Evolutionary conservation across 768 basidiomycete genomes (phyloP), one percentile per base, ranked within the genome.

Genomic region (Sistotremastrum niveocremeum): DNA sequence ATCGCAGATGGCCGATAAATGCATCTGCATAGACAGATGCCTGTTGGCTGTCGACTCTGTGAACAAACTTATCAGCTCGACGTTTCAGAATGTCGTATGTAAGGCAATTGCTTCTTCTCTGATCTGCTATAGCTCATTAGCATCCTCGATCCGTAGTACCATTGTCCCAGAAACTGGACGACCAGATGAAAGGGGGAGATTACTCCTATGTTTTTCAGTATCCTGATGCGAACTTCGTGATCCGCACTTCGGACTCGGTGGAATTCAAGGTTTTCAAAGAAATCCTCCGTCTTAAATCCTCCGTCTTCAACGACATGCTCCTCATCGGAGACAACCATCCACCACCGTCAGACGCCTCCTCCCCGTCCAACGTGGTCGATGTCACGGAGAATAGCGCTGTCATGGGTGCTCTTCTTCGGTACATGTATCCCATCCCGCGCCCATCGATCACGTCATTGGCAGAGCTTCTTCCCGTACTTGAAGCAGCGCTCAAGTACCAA

Each of bases 291-390:
- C 64, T 68, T 4, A 77, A 79, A 1, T 84, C 83, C 4, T 69
- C 77, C 2, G 79, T 84, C 62, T 86, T 85, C 60, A 57, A 60
- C 44, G 72, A 79, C 46, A 76, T 84, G 77, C 79, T 85, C 55
- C 59, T 72, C 20, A 37, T 40, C 60, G 47, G 34, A 47, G 7
- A 29, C 44, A 7, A 42, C 48, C n/a, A 38, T 50, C 32, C 52
- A 57, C 28, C 32, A 39, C 34, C 51, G 60, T 36, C 31, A n/a
- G 7, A 34, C 33, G 6, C 6, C 42, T n/a, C n/a, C n/a, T n/a
- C n/a, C n/a, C n/a, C n/a, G n/a, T n/a, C n/a, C n/a, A n/a, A n/a
- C n/a, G 52, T 73, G 41, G 67, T 85, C 32, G 71, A 76, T 2
- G 64, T 83, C 4, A 63, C 77, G 2, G 83, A 85, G 54, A 43